Percentiles rank a stretch among this genome's conserved stretches.
phyloP scores from a whole-genome alignment of 306 rosid species.

The Oxytropis ochrocephala region DNA sequence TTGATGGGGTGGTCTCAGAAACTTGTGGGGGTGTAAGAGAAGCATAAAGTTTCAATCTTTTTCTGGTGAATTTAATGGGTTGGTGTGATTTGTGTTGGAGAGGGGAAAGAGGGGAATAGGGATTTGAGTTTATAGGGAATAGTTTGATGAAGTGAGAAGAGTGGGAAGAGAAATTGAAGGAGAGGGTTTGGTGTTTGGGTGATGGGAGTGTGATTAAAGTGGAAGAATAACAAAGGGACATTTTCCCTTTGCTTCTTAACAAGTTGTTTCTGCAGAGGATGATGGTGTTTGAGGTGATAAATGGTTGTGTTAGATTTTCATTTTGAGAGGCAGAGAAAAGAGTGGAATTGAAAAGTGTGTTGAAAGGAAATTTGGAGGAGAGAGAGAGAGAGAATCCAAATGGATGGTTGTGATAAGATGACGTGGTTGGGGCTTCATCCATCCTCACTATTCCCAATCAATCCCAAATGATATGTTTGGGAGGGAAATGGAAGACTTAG shows the following conservation, averaged over 20 bases:
- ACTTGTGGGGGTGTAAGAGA: constrained; percentile 37
- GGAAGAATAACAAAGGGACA: constrained; percentile 62
- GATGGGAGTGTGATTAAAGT: constrained; percentile 43
- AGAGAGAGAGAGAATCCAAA: constrained; percentile 30
- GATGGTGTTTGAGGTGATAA: neutral
- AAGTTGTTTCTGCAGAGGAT: neutral
- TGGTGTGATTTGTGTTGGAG: constrained; percentile 19
- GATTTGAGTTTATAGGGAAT: constrained; percentile 41
- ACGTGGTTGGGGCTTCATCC: constrained; percentile 24
- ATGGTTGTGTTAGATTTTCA: neutral
- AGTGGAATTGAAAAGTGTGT: constrained; percentile 2
- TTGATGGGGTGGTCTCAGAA: constrained; percentile 34
- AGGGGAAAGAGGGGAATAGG: constrained; percentile 25
- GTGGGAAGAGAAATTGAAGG: constrained; percentile 42
- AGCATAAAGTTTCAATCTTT: constrained; percentile 40
- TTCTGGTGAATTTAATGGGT: constrained; percentile 28
- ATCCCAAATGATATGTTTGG: no score
- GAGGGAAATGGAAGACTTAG: no score
- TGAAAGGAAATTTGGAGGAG: neutral
- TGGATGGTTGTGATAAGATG: constrained; percentile 28
- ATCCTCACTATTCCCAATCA: neutral
- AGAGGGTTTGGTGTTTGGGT: constrained; percentile 33
- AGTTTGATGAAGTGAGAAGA: constrained; percentile 50
- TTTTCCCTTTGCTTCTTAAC: constrained; percentile 14
- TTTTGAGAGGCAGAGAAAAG: constrained; percentile 15